These are phyloP conservation scores for Chaetomium fimeti DNA, from an alignment of 495 filamentous ascomycete genomes.

Conservation along the genomic window DNA sequence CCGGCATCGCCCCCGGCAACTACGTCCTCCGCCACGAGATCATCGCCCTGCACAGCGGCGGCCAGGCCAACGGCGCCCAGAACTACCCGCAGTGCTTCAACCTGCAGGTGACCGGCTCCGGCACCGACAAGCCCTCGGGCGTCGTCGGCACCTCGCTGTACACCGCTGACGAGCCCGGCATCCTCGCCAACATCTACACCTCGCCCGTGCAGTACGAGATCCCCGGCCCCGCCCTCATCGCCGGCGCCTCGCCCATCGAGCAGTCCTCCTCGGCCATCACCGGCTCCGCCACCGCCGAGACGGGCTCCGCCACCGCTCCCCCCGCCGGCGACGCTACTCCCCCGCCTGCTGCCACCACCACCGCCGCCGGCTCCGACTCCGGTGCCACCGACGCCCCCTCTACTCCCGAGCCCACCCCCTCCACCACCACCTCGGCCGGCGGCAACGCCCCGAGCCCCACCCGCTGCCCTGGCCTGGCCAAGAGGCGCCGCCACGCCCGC, in stretches of 20 bases:
- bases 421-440: neutral
- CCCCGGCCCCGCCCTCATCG: constrained; percentile 49
- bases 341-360: constrained; percentile 10
- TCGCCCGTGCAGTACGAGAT: constrained; percentile 47
- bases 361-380: neutral
- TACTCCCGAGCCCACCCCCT: constrained; percentile 1
- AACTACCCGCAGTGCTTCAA: constrained; percentile 80
- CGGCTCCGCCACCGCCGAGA: constrained; percentile 23
- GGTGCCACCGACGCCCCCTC: neutral
- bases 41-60: constrained; percentile 72
- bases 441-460: constrained; percentile 5
- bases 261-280: constrained; percentile 25
- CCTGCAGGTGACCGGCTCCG: constrained; percentile 65
- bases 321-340: constrained; percentile 9
- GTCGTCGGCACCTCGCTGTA: constrained; percentile 62
- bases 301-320: constrained; percentile 20
- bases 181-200: constrained; percentile 63
- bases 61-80: constrained; percentile 63
- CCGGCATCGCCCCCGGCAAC: constrained; percentile 61
- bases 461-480: constrained; percentile 7
- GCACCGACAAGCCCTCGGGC: constrained; percentile 58
- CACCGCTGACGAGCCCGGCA: constrained; percentile 58
- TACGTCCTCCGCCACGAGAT: constrained; percentile 82
- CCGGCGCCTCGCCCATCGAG: constrained; percentile 16
- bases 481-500: constrained; percentile 10